phyloP scores from a whole-genome alignment of 441 rosid genomes.

The Arabidopsis lyrata region DNA sequence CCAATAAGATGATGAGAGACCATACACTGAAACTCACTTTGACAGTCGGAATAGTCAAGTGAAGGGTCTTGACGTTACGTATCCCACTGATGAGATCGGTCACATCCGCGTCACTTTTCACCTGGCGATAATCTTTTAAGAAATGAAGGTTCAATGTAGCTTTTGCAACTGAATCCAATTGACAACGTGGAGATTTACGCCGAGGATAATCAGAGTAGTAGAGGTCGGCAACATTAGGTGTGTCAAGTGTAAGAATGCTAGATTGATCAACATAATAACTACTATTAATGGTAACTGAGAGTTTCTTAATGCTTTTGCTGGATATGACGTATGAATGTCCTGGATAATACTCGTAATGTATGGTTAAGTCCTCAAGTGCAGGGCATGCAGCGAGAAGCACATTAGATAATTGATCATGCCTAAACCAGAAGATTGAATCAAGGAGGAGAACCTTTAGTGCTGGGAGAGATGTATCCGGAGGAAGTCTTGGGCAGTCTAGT shows the following conservation, averaged over 20 bases:
- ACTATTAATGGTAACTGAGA: background rate
- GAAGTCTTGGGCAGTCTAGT: no score
- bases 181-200: no score
- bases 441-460: no score
- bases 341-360: background rate
- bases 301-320: constrained; percentile 3
- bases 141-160: constrained; percentile 2
- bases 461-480: no score
- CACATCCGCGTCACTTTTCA: background rate
- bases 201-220: no score
- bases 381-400: constrained; percentile 1
- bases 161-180: background rate
- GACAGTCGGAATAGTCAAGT: background rate
- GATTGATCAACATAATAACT: background rate
- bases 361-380: constrained; percentile 12
- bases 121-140: background rate
- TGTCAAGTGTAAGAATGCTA: background rate
- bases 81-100: background rate
- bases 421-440: background rate
- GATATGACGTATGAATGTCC: background rate
- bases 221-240: background rate
- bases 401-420: background rate
- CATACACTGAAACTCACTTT: background rate
- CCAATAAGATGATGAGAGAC: background rate
- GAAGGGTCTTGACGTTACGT: constrained; percentile 16